Conservation (phyloP, 1,284 basidiomycete species). For the Salmacisia buchloeana region DNA sequence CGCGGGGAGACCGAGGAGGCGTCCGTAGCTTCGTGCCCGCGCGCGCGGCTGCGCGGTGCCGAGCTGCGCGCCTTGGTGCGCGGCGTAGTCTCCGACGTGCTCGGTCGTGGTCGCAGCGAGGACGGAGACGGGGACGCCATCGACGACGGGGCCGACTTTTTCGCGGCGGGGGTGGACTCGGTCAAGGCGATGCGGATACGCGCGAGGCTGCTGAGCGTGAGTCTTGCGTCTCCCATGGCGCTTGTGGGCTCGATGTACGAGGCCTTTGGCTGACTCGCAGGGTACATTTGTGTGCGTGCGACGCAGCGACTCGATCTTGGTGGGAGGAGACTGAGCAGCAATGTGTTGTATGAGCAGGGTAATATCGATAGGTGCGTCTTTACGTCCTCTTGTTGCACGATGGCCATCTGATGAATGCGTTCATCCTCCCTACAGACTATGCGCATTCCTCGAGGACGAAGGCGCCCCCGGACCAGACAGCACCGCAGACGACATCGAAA, state of each 20-base stretch:
- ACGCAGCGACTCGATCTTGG: slow-evolving; percentile 9
- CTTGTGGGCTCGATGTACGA: too few species aligned
- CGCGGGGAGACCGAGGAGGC: slow-evolving; percentile 30
- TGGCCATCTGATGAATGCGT: neutral
- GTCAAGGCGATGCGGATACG: slow-evolving; percentile 30
- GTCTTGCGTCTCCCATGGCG: neutral
- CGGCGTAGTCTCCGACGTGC: neutral
- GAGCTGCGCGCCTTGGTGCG: neutral
- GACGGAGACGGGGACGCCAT: neutral
- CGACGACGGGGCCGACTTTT: slow-evolving; percentile 21
- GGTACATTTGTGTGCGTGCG: too few species aligned
- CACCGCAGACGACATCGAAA: too few species aligned
- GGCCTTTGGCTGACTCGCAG: too few species aligned
- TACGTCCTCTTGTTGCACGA: neutral
- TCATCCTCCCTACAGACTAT: neutral
- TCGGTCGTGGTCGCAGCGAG: neutral
- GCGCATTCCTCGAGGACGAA: neutral
- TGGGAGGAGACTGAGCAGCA: slow-evolving; percentile 13
- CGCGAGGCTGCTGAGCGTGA: slow-evolving; percentile 16
- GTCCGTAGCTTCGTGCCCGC: too few species aligned
- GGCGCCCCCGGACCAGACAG: too few species aligned
- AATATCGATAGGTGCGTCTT: slow-evolving; percentile 11
- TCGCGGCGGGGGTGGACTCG: slow-evolving; percentile 32
- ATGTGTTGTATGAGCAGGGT: slow-evolving; percentile 30
- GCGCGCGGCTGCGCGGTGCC: too few species aligned